Base-by-base conservation (phyloP, 805 yeast species). In the Starmera amethionina region DNA sequence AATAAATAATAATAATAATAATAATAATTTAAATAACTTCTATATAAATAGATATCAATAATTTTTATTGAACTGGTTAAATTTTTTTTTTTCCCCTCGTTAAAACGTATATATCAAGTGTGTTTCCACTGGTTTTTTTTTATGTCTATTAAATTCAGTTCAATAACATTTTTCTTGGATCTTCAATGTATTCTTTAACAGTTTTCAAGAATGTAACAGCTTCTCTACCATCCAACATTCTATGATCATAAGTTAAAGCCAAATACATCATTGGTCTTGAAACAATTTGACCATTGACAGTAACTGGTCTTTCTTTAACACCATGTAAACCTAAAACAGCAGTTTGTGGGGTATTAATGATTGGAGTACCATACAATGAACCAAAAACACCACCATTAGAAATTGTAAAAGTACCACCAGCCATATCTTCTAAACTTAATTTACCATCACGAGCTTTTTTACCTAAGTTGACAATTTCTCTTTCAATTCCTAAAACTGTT, bases 311-410 rank as follows among this genome's bases (percentile, higher is more conserved):
- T 65, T 93, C 90, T 73, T 93, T 93, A 54, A 86, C 83, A 66
- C 97, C 97, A 58, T 93, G 98, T 60, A 93, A 77, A 54, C 98
- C 98, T 54, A 93, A 75, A 19, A 93, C 98, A 35, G 97, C 97
- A 44, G 96, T 88, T 72, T 93, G 98, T 41, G 98, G 98, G 77
- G 84, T 68, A 77, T 93, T 93, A 64, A 93, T 90, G 67, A 93
- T 93, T 58, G 98, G 98, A 40, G 98, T 93, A 64, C 98, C 98
- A 65, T 83, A 87, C 51, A 93, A 73, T 22, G 97, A 93, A 49
- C 98, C 98, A 58, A 93, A 93, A 43, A 93, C 96, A 66, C 98
- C 98, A 64, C 98, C 98, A 71, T 93, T 93, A 41, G 97, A 93
- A 57, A 93, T 93, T 58, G 98, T 93, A 75, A 93, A 89, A 45